phyloP scores from a whole-genome alignment of 176 grass and related monocot genomes.

The Oryza punctata region DNA sequence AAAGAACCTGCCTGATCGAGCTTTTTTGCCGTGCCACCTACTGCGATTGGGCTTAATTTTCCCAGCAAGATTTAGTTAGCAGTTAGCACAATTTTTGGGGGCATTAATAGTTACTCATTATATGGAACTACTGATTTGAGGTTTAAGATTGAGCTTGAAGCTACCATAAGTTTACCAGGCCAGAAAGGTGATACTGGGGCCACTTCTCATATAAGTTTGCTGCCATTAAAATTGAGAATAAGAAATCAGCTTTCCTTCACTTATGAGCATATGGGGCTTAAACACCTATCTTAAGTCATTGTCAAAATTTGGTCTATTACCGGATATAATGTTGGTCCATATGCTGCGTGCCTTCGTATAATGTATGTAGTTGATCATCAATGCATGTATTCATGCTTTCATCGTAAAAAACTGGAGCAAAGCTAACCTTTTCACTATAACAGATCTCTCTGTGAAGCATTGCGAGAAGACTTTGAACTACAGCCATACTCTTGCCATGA shows the following conservation, averaged over 20 bases:
- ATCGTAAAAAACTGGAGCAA: background rate
- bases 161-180: background rate
- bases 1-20: background rate
- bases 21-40: background rate
- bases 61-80: background rate
- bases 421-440: conserved; percentile 27
- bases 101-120: background rate
- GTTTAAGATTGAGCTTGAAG: background rate
- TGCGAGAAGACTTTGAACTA: conserved; percentile 47
- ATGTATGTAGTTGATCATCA: background rate
- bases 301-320: background rate
- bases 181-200: background rate
- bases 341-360: background rate
- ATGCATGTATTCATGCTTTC: background rate
- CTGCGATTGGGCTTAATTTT: background rate
- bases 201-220: background rate
- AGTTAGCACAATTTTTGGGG: background rate
- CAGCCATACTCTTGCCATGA: conserved; percentile 71
- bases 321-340: background rate
- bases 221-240: background rate
- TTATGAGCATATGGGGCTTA: background rate
- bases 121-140: background rate
- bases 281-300: background rate
- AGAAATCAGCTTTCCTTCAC: background rate
- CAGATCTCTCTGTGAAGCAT: conserved; percentile 54